Percentiles rank a stretch among this genome's conserved stretches.
phyloP scores from a whole-genome alignment of 306 rosid genomes.

The Leucaena leucocephala region DNA sequence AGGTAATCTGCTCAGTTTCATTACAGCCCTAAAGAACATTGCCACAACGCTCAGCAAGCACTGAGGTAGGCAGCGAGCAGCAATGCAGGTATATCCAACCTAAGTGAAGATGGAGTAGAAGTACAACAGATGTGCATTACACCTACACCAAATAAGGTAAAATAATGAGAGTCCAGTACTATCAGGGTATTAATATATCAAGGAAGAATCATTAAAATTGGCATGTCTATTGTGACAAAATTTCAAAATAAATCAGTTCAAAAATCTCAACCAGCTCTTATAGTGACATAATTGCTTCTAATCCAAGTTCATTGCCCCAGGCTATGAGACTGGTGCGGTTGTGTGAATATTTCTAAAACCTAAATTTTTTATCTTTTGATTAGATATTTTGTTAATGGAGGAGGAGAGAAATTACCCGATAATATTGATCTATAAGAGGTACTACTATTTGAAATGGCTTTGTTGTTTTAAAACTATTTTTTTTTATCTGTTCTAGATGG shows the following conservation, averaged over 20 bases:
- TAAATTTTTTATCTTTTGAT: not conserved
- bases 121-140: not conserved
- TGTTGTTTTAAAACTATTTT: not conserved
- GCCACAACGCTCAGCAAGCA: slow-evolving; percentile 7
- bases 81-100: not conserved
- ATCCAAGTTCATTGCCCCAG: not conserved
- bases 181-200: not conserved
- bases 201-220: slow-evolving; percentile 8
- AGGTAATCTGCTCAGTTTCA: slow-evolving; percentile 10
- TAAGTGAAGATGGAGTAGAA: not conserved
- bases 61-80: not conserved
- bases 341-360: not conserved
- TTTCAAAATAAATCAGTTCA: not conserved
- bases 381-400: not conserved
- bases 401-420: not conserved
- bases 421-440: not conserved
- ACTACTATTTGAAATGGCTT: not conserved
- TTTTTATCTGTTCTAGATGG: not conserved
- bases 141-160: not conserved
- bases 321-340: not conserved
- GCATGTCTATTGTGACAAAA: not conserved
- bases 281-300: not conserved
- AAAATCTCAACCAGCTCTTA: not conserved
- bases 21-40: slow-evolving; percentile 3
- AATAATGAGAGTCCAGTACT: not conserved